These are phyloP conservation scores for Clonostachys byssicola DNA, from an alignment of 2,329 filamentous ascomycete genomes.

Conservation along the genomic window DNA sequence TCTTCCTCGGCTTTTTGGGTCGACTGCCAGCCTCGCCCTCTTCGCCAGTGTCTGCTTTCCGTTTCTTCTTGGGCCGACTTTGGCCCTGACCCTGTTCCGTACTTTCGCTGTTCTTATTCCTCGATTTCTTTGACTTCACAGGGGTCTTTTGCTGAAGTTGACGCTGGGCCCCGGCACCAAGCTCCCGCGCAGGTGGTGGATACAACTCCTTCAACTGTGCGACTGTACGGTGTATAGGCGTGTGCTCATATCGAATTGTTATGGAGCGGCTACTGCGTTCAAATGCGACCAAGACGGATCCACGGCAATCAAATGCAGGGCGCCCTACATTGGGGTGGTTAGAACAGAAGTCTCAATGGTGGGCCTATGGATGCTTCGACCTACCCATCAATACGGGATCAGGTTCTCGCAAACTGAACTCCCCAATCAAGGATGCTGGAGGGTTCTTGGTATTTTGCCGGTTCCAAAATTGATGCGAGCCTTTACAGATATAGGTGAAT, in stretches of 20 bases:
- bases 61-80: not conserved
- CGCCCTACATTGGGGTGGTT: constrained; percentile 30
- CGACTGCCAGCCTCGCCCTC: constrained; percentile 1
- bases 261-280: constrained; percentile 40
- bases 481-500: constrained; percentile 48
- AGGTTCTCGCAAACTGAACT: constrained; percentile 42
- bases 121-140: constrained; percentile 18
- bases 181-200: constrained; percentile 30
- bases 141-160: constrained; percentile 13
- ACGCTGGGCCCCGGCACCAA: constrained; percentile 16
- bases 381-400: constrained; percentile 40
- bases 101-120: constrained; percentile 12
- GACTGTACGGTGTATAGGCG: constrained; percentile 52
- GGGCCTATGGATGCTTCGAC: constrained; percentile 6
- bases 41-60: not conserved
- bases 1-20: constrained; percentile 1
- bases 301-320: constrained; percentile 56
- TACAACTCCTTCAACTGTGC: constrained; percentile 40
- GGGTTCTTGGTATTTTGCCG: constrained; percentile 37
- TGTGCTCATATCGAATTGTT: constrained; percentile 51
- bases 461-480: constrained; percentile 47
- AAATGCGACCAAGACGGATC: constrained; percentile 44
- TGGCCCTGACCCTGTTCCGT: not conserved
- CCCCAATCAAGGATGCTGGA: constrained; percentile 35
- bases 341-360: not conserved